phyloP scores from a whole-genome alignment of 1,284 basidiomycete species.

The Afroboletus lepidellus region DNA sequence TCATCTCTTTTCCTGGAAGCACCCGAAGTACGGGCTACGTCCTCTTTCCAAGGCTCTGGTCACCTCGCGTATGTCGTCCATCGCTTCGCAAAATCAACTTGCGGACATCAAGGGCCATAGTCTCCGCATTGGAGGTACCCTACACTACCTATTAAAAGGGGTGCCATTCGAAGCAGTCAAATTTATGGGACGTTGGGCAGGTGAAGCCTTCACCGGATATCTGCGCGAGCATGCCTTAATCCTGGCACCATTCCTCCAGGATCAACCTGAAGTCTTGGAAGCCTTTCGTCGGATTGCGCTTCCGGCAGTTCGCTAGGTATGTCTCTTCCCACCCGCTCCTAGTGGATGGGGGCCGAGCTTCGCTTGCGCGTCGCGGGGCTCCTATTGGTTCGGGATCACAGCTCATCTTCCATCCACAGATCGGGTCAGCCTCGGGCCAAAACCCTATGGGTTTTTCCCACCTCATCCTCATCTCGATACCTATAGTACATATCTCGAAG shows the following conservation, averaged over 20 bases:
- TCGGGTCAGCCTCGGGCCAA: no score
- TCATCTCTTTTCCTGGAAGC: background rate
- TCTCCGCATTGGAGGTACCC: background rate
- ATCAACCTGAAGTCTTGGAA: background rate
- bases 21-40: conserved; percentile 15
- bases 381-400: no score
- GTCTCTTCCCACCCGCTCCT: no score
- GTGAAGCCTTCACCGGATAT: background rate
- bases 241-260: background rate
- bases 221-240: background rate
- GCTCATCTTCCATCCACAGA: no score
- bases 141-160: background rate
- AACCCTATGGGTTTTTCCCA: no score
- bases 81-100: background rate
- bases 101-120: conserved; percentile 11
- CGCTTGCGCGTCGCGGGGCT: no score
- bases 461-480: no score
- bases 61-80: fast-evolving
- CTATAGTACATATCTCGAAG: no score
- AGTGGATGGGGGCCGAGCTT: no score
- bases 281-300: background rate
- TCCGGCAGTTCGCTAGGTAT: no score
- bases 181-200: background rate
- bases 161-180: background rate
- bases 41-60: background rate